These are phyloP conservation scores for Volvox carteri DNA, from an alignment of 163 green algal species.

Conservation along the genomic window DNA sequence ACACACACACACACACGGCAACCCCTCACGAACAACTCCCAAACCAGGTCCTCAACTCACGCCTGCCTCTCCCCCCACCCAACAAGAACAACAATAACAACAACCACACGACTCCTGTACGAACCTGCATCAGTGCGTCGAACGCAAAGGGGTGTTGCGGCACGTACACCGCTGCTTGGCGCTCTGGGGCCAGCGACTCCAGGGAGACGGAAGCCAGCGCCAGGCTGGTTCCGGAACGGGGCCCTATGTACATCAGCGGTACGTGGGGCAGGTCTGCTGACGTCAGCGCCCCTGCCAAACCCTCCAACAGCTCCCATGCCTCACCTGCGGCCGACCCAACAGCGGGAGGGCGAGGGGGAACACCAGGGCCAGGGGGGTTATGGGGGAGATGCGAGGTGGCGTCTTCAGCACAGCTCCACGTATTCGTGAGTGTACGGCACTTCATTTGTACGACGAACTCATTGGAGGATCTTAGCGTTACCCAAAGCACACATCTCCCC, in stretches of 20 bases:
- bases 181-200: constrained; percentile 25
- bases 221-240: constrained; percentile 21
- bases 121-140: constrained; percentile 34
- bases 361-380: neutral
- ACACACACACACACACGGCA: neutral
- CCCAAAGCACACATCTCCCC: no score
- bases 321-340: constrained; percentile 2
- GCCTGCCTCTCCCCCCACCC: no score
- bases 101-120: no score
- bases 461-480: no score
- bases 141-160: constrained; percentile 51
- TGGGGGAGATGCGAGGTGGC: no score
- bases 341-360: neutral
- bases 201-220: constrained; percentile 36
- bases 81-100: no score
- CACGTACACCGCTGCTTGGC: constrained; percentile 41
- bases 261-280: constrained; percentile 21
- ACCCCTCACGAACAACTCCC: no score
- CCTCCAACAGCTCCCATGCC: constrained; percentile 53
- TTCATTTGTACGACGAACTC: no score
- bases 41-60: no score
- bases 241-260: constrained; percentile 21
- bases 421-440: no score
- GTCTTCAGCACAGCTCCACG: no score
- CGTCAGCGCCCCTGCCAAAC: neutral